Conservation (phyloP, 331 rosid genomes). For the Malus hybrid region DNA sequence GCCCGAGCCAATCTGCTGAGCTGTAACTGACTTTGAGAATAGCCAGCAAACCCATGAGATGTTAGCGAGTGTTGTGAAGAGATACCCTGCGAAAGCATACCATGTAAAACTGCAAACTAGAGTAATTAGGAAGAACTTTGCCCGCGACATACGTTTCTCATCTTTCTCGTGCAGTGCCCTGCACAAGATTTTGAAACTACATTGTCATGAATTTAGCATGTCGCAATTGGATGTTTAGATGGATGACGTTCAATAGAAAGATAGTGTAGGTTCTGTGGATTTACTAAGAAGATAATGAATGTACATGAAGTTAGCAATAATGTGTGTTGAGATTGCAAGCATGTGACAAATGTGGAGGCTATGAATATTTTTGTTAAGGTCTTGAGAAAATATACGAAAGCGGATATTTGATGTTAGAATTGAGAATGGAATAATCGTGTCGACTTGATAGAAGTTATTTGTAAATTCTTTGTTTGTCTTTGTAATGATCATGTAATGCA, state of each 20-base stretch:
- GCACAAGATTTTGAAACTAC: neutral
- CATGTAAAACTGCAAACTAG: conserved; percentile 68
- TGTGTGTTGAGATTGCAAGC: neutral
- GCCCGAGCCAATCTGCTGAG: conserved; percentile 84
- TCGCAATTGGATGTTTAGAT: neutral
- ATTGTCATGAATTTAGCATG: neutral
- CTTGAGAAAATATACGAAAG: neutral
- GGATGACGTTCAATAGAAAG: neutral
- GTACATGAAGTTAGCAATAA: neutral
- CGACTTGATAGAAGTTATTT: too few relatives aligned
- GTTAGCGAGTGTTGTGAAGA: conserved; percentile 64
- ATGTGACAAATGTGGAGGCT: neutral
- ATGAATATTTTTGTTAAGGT: neutral
- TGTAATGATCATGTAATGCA: too few relatives aligned
- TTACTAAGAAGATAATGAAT: neutral
- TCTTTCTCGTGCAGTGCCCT: conserved; percentile 91
- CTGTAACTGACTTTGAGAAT: conserved; percentile 80
- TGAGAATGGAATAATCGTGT: too few relatives aligned
- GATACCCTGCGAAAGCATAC: conserved; percentile 65
- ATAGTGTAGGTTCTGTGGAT: too few relatives aligned
- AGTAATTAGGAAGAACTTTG: conserved; percentile 67
- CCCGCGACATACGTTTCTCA: conserved; percentile 39
- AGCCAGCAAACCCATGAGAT: conserved; percentile 87
- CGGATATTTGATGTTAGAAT: too few relatives aligned
- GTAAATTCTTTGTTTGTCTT: too few relatives aligned